phyloP scores from a whole-genome alignment of 345 rosid species.

The Brassica juncea region DNA sequence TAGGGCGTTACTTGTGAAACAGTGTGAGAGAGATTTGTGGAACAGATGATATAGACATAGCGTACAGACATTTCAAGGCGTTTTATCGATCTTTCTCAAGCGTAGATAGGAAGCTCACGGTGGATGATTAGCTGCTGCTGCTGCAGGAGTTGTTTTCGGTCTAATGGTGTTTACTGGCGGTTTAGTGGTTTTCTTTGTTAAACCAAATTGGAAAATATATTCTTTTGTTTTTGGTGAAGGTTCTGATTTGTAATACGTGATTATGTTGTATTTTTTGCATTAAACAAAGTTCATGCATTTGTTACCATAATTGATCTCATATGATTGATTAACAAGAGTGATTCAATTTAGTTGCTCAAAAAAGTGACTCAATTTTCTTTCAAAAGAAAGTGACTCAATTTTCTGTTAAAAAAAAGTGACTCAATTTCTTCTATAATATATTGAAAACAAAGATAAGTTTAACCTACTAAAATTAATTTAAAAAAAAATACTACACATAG shows the following conservation, averaged over 20 bases:
- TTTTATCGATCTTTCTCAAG: slow-evolving; percentile 71
- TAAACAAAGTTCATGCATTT: neutral
- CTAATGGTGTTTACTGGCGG: neutral
- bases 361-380: too few relatives aligned
- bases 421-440: too few relatives aligned
- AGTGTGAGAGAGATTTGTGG: slow-evolving; percentile 91
- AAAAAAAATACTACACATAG: too few relatives aligned
- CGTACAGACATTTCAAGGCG: slow-evolving; percentile 92
- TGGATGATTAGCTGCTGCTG: slow-evolving; percentile 47
- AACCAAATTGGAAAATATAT: neutral
- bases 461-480: too few relatives aligned
- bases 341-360: neutral
- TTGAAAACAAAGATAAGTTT: too few relatives aligned
- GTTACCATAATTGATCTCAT: neutral
- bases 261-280: neutral
- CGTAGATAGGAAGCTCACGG: slow-evolving; percentile 61
- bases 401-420: too few relatives aligned
- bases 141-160: neutral
- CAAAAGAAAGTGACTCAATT: too few relatives aligned
- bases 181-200: slow-evolving; percentile 4
- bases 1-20: slow-evolving; percentile 30
- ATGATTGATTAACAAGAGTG: too few relatives aligned
- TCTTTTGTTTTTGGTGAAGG: neutral
- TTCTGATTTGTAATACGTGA: neutral
- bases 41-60: slow-evolving; percentile 74